Evolutionary conservation across 768 basidiomycete genomes (phyloP).

Genomic region (Boletales sp.): DNA sequence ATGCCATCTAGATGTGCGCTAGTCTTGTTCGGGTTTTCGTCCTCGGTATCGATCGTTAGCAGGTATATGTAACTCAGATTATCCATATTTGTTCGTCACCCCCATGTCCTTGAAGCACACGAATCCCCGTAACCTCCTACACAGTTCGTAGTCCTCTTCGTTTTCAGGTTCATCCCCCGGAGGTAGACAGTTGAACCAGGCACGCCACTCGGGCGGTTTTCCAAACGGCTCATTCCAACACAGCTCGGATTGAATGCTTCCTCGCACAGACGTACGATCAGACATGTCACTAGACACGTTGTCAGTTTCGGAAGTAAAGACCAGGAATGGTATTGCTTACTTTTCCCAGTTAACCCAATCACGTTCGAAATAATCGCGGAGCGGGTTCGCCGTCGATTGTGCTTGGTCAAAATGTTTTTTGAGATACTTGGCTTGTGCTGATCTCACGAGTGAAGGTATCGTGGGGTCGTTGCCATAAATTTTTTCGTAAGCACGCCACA

Average conservation of each 20-base stretch:
- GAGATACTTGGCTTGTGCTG: slow-evolving; percentile 30
- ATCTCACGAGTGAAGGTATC: slow-evolving; percentile 36
- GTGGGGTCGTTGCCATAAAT: slow-evolving; percentile 40
- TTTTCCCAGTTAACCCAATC: slow-evolving; percentile 70
- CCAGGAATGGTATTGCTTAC: slow-evolving; percentile 36
- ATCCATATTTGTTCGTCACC: slow-evolving; percentile 5
- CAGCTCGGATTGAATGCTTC: slow-evolving; percentile 42
- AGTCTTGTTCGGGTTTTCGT: slow-evolving; percentile 9
- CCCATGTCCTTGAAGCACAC: slow-evolving; percentile 42
- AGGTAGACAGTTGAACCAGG: slow-evolving; percentile 43
- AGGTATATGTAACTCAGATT: slow-evolving; percentile 8
- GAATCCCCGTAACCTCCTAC: slow-evolving; percentile 47
- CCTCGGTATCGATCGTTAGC: slow-evolving; percentile 17
- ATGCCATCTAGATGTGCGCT: slow-evolving; percentile 17
- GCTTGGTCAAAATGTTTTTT: slow-evolving; percentile 17
- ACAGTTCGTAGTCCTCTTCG: slow-evolving; percentile 32
- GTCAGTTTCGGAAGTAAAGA: slow-evolving; percentile 5
- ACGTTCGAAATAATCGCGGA: slow-evolving; percentile 59
- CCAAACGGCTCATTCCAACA: slow-evolving; percentile 51
- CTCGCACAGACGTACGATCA: slow-evolving; percentile 63
- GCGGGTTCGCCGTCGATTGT: slow-evolving; percentile 29
- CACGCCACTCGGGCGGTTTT: slow-evolving; percentile 48
- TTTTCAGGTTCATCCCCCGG: slow-evolving; percentile 8
- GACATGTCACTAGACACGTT: slow-evolving; percentile 60
- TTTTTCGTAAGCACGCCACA: slow-evolving; percentile 60